Percentiles rank a stretch among this genome's conserved stretches.
Evolutionary conservation across 2,329 filamentous ascomycete genomes (phyloP).

Genomic region (Eutypa lata): DNA sequence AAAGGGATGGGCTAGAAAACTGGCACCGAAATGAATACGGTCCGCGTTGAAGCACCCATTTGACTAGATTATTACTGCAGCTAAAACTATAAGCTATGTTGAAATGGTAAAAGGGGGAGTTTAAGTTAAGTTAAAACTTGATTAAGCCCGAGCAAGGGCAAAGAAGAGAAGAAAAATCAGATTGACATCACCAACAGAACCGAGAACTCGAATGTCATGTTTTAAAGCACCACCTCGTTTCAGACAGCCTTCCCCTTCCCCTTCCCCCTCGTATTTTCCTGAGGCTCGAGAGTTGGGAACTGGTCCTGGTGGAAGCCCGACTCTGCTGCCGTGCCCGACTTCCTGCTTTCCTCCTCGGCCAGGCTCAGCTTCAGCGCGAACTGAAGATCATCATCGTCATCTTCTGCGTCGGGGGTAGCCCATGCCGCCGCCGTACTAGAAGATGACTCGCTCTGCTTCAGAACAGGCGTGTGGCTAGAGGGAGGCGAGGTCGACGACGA

Average conservation of each 20-base stretch:
- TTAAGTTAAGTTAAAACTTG: no score
- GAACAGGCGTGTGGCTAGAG: constrained; percentile 33
- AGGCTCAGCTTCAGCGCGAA: constrained; percentile 59
- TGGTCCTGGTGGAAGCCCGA: constrained; percentile 17
- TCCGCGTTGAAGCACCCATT: no score
- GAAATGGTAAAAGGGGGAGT: neutral
- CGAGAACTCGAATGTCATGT: neutral
- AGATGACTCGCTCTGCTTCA: constrained; percentile 21
- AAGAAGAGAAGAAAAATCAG: constrained; percentile 3
- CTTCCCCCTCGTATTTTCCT: constrained; percentile 14
- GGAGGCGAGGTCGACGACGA: constrained; percentile 32
- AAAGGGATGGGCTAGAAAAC: no score
- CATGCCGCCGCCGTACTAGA: constrained; percentile 14
- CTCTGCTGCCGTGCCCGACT: constrained; percentile 12
- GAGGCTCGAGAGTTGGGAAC: constrained; percentile 24
- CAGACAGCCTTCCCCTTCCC: constrained; percentile 18
- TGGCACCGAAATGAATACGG: no score
- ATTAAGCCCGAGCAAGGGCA: no score
- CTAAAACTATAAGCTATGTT: no score
- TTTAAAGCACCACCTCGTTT: neutral
- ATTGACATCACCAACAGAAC: neutral
- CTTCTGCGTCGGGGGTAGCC: constrained; percentile 37
- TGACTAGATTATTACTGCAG: no score
- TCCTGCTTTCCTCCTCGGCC: constrained; percentile 47
- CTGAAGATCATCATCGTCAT: constrained; percentile 56